phyloP scores from a whole-genome alignment of 208 protist species.

The Crithidia fasciculata region DNA sequence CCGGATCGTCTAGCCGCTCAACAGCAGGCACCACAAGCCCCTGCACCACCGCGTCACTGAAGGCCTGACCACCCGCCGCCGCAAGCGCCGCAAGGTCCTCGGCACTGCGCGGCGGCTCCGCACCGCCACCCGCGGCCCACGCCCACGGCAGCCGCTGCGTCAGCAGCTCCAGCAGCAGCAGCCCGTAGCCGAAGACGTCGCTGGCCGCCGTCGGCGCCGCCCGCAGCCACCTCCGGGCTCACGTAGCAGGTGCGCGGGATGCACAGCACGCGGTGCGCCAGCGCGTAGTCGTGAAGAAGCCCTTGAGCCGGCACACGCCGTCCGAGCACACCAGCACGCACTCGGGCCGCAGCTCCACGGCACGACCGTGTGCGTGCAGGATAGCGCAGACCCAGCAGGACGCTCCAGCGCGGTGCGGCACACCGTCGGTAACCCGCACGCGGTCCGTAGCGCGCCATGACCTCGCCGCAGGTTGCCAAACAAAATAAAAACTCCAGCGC shows the following conservation, averaged over 20 bases:
- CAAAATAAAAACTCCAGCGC: too few species aligned
- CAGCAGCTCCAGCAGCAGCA: slow-evolving; percentile 59
- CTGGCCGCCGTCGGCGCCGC: slow-evolving; percentile 42
- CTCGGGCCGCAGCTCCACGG: slow-evolving; percentile 65
- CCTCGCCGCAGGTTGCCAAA: slow-evolving; percentile 43
- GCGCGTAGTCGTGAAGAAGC: slow-evolving; percentile 43
- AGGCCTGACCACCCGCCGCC: slow-evolving; percentile 17
- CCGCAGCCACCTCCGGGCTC: slow-evolving; percentile 61
- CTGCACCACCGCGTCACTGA: slow-evolving; percentile 5
- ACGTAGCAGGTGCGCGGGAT: slow-evolving; percentile 55
- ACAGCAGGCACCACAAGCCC: neutral
- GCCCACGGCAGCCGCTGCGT: slow-evolving; percentile 33
- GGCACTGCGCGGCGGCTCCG: slow-evolving; percentile 11
- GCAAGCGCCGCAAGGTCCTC: slow-evolving; percentile 27
- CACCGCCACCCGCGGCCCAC: slow-evolving; percentile 27
- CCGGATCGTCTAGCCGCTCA: neutral
- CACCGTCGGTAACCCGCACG: slow-evolving; percentile 21
- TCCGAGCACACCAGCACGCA: slow-evolving; percentile 72
- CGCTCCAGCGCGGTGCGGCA: slow-evolving; percentile 49
- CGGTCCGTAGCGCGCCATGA: slow-evolving; percentile 30
- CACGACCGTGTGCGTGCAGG: slow-evolving; percentile 59
- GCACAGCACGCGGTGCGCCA: slow-evolving; percentile 30
- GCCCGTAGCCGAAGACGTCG: slow-evolving; percentile 72
- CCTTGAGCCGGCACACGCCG: slow-evolving; percentile 71
- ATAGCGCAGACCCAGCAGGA: slow-evolving; percentile 63